These are phyloP conservation scores for Gaertneriomyces semiglobifer DNA, from an alignment of 192 early-diverging fungal genomes.

Conservation along the genomic window DNA sequence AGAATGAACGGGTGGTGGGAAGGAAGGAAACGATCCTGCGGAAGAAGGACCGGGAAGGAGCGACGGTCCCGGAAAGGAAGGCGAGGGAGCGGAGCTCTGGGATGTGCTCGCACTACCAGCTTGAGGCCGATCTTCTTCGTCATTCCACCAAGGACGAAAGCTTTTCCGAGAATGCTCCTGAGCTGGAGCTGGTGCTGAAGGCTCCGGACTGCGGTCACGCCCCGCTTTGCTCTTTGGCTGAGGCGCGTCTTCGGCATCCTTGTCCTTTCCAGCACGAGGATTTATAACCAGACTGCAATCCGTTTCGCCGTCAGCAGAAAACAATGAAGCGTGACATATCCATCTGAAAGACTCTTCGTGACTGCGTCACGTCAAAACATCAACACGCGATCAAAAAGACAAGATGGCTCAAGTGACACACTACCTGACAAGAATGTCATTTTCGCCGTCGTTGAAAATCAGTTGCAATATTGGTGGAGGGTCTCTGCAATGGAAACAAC, in stretches of 20 bases:
- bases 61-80: no score
- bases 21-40: background rate
- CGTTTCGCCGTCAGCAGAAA: constrained; percentile 24
- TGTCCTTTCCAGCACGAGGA: constrained; percentile 10
- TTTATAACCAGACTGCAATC: constrained; percentile 33
- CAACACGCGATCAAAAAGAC: background rate
- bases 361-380: background rate
- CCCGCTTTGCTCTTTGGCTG: no score
- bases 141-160: constrained; percentile 8
- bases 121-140: no score
- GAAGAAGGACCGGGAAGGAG: no score
- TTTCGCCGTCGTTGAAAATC: constrained; percentile 4
- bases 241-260: no score
- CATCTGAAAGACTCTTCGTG: constrained; percentile 1
- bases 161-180: background rate
- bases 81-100: no score
- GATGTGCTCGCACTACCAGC: no score
- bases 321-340: constrained; percentile 40
- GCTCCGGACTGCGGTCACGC: no score
- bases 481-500: constrained; percentile 21
- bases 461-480: constrained; percentile 40
- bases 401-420: background rate
- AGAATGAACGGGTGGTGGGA: background rate
- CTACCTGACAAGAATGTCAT: constrained; percentile 19
- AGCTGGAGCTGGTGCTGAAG: no score